Evolutionary conservation across 2,329 filamentous ascomycete species (phyloP).

Genomic region (Neofusicoccum sp.): DNA sequence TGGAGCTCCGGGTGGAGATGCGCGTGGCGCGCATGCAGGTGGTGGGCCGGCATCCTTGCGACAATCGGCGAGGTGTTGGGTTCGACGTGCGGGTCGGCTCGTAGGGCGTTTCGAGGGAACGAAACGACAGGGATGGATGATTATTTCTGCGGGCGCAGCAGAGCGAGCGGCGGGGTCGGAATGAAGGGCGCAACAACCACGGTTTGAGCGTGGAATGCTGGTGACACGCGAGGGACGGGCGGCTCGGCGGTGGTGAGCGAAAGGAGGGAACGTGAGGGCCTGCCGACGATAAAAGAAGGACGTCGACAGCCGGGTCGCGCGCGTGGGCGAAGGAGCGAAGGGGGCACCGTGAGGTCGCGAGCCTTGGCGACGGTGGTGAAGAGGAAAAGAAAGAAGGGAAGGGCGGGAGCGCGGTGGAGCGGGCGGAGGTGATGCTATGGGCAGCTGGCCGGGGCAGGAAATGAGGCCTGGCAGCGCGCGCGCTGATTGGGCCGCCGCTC

Average conservation of each 20-base stretch:
- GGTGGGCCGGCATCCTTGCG: constrained; percentile 17
- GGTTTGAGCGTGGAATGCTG: constrained; percentile 7
- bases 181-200: constrained; percentile 2
- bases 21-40: constrained; percentile 13
- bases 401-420: background rate
- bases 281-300: constrained; percentile 27
- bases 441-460: constrained; percentile 4
- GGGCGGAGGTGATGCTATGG: constrained; percentile 2
- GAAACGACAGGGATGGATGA: constrained; percentile 6
- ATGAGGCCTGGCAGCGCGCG: background rate
- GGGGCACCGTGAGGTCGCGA: constrained; percentile 14
- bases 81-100: constrained; percentile 11
- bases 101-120: background rate
- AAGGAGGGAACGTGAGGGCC: constrained; percentile 19
- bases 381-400: constrained; percentile 10
- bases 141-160: background rate
- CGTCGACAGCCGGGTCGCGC: constrained; percentile 25
- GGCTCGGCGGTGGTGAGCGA: background rate
- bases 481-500: background rate
- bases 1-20: background rate
- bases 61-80: background rate
- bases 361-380: constrained; percentile 20
- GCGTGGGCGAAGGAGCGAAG: constrained; percentile 15
- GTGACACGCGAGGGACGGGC: background rate
- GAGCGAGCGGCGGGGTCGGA: constrained; percentile 2